phyloP scores from a whole-genome alignment of 75 land plant genomes.

The Pseudotsuga menziesii region DNA sequence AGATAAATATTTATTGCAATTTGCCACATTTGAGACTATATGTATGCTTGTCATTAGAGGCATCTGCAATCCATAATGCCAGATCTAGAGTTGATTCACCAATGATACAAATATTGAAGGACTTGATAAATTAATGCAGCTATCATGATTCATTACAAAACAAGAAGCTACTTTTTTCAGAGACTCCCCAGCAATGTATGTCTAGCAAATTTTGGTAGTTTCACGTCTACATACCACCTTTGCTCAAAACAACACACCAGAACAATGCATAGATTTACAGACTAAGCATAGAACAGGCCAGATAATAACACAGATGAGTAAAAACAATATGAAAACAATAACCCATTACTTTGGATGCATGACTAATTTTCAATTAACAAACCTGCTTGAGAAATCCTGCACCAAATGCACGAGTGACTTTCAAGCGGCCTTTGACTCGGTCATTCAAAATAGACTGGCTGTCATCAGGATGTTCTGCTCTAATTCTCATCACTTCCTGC shows the following conservation, averaged over 20 bases:
- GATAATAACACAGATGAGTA: neutral
- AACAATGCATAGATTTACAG: neutral
- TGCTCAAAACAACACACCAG: too few relatives aligned
- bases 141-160: neutral
- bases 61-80: neutral
- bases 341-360: neutral
- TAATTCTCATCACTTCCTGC: conserved; percentile 80
- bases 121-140: too few relatives aligned
- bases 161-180: neutral
- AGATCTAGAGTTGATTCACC: neutral
- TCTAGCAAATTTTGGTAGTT: too few relatives aligned
- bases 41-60: neutral
- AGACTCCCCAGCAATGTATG: too few relatives aligned
- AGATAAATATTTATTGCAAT: neutral
- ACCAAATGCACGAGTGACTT: conserved; percentile 98
- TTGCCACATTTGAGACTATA: neutral
- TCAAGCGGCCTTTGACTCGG: conserved; percentile 84
- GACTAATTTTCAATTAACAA: conserved; percentile 1
- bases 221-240: neutral
- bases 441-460: conserved; percentile 55
- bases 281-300: neutral
- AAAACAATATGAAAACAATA: neutral
- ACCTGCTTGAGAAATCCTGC: conserved; percentile 93
- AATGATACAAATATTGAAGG: neutral
- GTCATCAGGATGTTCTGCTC: conserved; percentile 75